Evolutionary conservation across 306 rosid species (phyloP).

Genomic region (Trifolium pratense): DNA sequence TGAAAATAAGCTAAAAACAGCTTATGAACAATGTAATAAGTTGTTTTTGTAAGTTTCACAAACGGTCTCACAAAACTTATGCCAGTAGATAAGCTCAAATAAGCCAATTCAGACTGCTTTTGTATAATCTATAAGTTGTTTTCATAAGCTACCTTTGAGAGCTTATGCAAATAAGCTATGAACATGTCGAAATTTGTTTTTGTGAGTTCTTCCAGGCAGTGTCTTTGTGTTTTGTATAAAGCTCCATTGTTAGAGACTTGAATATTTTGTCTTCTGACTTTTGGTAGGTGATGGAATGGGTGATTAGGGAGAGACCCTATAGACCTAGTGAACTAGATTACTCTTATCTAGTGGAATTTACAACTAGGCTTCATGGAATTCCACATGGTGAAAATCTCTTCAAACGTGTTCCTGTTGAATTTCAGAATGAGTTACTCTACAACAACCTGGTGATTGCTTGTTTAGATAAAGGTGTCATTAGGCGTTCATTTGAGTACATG

Average conservation of each 20-base stretch:
- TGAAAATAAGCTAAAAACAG: not conserved
- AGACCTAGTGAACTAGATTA: slow-evolving; percentile 79
- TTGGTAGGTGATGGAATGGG: slow-evolving; percentile 95
- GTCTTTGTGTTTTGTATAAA: slow-evolving; percentile 1
- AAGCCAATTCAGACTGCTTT: too few relatives aligned
- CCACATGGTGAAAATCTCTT: slow-evolving; percentile 84
- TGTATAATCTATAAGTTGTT: too few relatives aligned
- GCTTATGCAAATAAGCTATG: not conserved
- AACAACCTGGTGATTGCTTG: slow-evolving; percentile 86
- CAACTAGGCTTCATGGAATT: slow-evolving; percentile 78
- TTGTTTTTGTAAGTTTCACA: too few relatives aligned
- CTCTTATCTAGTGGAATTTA: slow-evolving; percentile 82
- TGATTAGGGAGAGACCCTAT: slow-evolving; percentile 86
- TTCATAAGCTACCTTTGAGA: too few relatives aligned
- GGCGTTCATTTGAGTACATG: slow-evolving; percentile 86
- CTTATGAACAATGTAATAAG: too few relatives aligned
- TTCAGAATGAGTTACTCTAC: slow-evolving; percentile 87
- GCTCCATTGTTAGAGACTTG: slow-evolving; percentile 1
- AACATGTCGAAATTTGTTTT: not conserved
- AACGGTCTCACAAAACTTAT: too few relatives aligned
- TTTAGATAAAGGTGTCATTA: slow-evolving; percentile 78
- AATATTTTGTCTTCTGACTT: slow-evolving; percentile 26
- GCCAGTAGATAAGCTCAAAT: too few relatives aligned
- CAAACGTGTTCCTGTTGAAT: slow-evolving; percentile 61
- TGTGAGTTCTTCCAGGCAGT: not conserved